Evolutionary conservation across 805 yeast genomes (phyloP), one percentile per base, ranked within the genome.

Genomic region (Huiozyma sinensis): DNA sequence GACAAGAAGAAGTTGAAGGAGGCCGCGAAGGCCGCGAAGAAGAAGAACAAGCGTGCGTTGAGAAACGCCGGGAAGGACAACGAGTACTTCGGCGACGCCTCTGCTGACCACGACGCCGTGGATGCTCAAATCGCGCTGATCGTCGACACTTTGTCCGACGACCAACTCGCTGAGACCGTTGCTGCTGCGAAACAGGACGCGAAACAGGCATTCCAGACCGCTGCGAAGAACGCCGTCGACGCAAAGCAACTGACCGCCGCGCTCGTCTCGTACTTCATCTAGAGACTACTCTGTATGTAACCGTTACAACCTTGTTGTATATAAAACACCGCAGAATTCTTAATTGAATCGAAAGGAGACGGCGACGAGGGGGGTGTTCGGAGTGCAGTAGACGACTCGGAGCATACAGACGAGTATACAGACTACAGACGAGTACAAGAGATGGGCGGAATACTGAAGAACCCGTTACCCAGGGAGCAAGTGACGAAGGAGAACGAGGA

Each of bases 1-100:
- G 79, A 81, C 65, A 81, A 87, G 57, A 90, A 90, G 76, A 95
- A 90, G 75, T 83, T 90, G 55, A 95, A 95, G 64, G 95, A 92
- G 76, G 86, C 84, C 55, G 96, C 96, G 43, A 79, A 79, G 68
- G 71, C 71, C 50, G 83, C 83, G 40, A 89, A 87, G 76, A 92
- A 92, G 95, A 92, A 92, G 84, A 84, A 85, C 72, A 86, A 85
- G 81, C 82, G 95, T 73, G 67, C 80, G 36, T 67, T 92, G 52
- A 86, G 97, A 77, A 67, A 69, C 56, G 72, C 88, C 47, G 86
- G 79, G 53, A 87, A 89, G 73, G 96, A 85, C 38, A 78, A 73
- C 55, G 83, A 73, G 46, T 87, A 86, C 76, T 88, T 87, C 55
- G 92, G 92, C 54, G 87, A 81, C 57, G 83, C 80, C 47, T 76